These are phyloP conservation scores for Gossypium trilobum DNA, from an alignment of 441 rosid genomes.

Conservation along the genomic window DNA sequence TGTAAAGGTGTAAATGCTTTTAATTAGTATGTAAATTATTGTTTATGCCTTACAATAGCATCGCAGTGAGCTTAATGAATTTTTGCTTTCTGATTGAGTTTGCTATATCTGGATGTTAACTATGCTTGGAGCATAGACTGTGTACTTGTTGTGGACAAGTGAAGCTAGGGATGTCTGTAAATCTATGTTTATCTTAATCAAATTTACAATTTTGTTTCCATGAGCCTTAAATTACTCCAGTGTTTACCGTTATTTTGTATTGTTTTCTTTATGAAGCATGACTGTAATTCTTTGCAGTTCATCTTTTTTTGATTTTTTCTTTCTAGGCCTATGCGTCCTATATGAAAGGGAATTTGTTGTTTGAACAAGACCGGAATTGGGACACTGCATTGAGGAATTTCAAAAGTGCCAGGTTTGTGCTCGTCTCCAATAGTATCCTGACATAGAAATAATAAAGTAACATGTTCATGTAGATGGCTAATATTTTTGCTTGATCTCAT, in stretches of 20 bases:
- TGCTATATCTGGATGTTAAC: not conserved
- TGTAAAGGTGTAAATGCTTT: not conserved
- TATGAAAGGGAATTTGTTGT: conserved; percentile 88
- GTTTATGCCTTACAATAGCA: not conserved
- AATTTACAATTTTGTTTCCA: not conserved
- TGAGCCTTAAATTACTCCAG: not conserved
- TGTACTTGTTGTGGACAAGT: not conserved
- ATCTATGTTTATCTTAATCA: not conserved
- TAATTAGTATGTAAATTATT: not conserved
- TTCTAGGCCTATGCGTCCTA: conserved; percentile 88
- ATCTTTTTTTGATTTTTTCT: conserved; percentile 1
- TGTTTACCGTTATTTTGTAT: not conserved
- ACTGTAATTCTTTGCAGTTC: not conserved
- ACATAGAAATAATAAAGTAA: not conserved
- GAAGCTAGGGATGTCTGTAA: not conserved
- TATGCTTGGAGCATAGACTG: not conserved
- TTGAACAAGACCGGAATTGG: conserved; percentile 96
- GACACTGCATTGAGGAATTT: conserved; percentile 78
- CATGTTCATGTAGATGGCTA: conserved; percentile 2
- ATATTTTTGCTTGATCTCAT: conserved; percentile 7
- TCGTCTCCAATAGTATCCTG: conserved; percentile 14
- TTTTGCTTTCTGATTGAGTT: not conserved
- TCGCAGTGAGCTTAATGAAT: not conserved
- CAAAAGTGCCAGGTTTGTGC: conserved; percentile 79
- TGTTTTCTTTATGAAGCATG: not conserved